These are phyloP conservation scores for Ascodesmis nigricans DNA, from an alignment of 495 filamentous ascomycete genomes.

Conservation along the genomic window DNA sequence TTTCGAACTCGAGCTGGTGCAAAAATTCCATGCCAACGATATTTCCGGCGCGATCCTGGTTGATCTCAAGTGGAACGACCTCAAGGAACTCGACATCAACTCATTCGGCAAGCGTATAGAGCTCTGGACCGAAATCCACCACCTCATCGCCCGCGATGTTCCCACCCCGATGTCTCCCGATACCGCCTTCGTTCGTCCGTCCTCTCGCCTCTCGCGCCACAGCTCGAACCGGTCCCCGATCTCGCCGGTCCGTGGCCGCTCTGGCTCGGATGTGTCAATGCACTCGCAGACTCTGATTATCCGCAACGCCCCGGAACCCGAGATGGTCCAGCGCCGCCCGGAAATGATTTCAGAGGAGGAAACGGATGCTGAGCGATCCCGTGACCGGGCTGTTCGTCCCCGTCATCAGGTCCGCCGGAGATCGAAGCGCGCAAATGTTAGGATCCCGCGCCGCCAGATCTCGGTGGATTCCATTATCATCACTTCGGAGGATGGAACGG, in stretches of 20 bases:
- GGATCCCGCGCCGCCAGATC: conserved; percentile 14
- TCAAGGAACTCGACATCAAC: conserved; percentile 82
- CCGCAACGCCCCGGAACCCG: no score
- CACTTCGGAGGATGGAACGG: conserved; percentile 9
- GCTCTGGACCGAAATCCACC: conserved; percentile 64
- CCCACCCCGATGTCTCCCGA: conserved; percentile 33
- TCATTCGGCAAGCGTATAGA: conserved; percentile 80
- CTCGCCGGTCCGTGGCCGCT: not conserved
- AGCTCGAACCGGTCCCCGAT: conserved; percentile 6
- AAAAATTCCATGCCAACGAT: conserved; percentile 73
- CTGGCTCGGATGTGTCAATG: not conserved
- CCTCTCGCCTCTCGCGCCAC: conserved; percentile 10
- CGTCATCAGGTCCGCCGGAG: conserved; percentile 13
- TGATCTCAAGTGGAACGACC: conserved; percentile 68
- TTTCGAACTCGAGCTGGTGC: conserved; percentile 48
- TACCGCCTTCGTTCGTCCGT: conserved; percentile 20
- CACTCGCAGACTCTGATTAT: conserved; percentile 11
- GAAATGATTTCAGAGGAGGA: conserved; percentile 1
- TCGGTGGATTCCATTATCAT: conserved; percentile 13
- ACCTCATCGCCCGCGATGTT: conserved; percentile 38
- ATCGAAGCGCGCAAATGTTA: conserved; percentile 14
- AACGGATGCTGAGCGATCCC: not conserved
- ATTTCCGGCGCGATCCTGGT: conserved; percentile 70
- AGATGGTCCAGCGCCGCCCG: conserved; percentile 7
- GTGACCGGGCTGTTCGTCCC: conserved; percentile 6